phyloP scores from a whole-genome alignment of 2,329 filamentous ascomycete genomes.

The Talaromyces funiculosus region DNA sequence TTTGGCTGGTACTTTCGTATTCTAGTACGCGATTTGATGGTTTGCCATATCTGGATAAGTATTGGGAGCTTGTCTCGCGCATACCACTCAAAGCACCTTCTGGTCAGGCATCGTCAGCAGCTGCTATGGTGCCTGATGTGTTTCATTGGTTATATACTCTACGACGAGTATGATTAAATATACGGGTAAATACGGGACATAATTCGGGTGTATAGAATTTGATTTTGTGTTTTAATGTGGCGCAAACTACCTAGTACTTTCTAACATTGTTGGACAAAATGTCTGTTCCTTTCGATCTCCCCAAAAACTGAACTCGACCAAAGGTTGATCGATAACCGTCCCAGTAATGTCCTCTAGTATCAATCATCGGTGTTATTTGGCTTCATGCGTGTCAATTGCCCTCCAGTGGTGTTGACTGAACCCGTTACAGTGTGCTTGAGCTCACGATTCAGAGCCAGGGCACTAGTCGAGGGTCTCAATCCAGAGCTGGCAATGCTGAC shows the following conservation, averaged over 20 bases:
- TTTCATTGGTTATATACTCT: conserved; percentile 35
- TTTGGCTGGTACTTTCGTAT: conserved; percentile 31
- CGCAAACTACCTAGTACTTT: not conserved
- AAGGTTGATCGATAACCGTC: not conserved
- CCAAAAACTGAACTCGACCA: not conserved
- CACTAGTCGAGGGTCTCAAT: not conserved
- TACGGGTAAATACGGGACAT: not conserved
- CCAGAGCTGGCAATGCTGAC: not conserved
- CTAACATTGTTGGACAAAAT: not conserved
- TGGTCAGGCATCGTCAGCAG: conserved; percentile 22
- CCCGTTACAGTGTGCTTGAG: not conserved
- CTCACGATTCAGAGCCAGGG: not conserved
- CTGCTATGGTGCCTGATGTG: conserved; percentile 27
- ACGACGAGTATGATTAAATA: conserved; percentile 11
- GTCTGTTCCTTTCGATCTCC: not conserved
- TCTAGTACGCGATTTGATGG: conserved; percentile 30
- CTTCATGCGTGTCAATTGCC: not conserved
- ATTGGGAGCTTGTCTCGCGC: conserved; percentile 27
- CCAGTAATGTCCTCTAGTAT: not conserved
- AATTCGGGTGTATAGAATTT: not conserved
- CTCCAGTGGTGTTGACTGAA: not conserved
- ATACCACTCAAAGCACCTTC: conserved; percentile 28
- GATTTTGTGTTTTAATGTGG: not conserved
- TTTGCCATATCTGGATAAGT: conserved; percentile 17
- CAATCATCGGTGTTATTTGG: not conserved